Evolutionary conservation across 257 asterid genomes (phyloP), one percentile per base, ranked within the genome.

Genomic region (Avicennia marina): DNA sequence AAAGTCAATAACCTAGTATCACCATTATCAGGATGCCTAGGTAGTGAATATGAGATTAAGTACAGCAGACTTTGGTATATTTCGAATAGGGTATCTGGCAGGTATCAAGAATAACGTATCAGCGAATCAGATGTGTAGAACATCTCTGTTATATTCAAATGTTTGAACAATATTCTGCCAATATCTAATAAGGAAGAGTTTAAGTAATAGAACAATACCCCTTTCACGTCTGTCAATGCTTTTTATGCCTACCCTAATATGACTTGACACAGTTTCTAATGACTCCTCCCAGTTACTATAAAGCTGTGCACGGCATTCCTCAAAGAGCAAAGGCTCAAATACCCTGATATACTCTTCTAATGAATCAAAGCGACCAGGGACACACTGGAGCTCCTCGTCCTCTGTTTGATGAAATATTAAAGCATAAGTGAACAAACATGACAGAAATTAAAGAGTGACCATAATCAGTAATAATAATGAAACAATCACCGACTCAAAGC

Each of bases 241-340:
- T 78, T 83, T 89, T 59, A 93, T 65, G 39, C 75, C 73, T 57
- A 89, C 96, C 76, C 89, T 89, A 62, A 86, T 75, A 71, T 93
- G 95, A 62, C 76, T 62, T 49, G 90, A 51, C 53, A 69, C 59
- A 43, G 88, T 68, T 68, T 93, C 96, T 22, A 77, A 70, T 32
- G 71, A 76, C 81, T 93, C 99, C 70, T 89, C 96, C 99, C 97
- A 93, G 11, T 86, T 72, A 65, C 96, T 86, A 75, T 79, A 89
- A 60, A 93, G 84, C 71, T 93, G 99, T 15, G 97, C 97, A 45
- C 96, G 81, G 58, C 99, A 86, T 76, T 93, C 96, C 81, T 89
- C 99, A 72, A 93, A 89, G 67, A 93, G 94, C 86, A 93, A 74
- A 69, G 99, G 99, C 71, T 93, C 99, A 73, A 93, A 86, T 34